Evolutionary conservation across 2,329 filamentous ascomycete species (phyloP).

Genomic region (Pseudogymnoascus sp.): DNA sequence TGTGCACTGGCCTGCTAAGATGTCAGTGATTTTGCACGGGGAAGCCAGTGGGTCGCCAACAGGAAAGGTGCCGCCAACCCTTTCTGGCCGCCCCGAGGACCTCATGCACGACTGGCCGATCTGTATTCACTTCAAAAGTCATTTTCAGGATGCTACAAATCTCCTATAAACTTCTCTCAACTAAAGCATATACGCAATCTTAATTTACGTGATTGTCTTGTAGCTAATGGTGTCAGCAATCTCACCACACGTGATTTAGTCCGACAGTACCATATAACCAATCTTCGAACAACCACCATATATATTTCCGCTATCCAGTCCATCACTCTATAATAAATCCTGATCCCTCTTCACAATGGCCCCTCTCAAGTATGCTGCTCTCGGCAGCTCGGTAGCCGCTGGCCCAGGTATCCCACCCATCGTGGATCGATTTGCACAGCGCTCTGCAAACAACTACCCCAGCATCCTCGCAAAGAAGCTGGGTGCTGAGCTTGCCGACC

Average conservation of each 20-base stretch:
- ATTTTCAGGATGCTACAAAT: not conserved
- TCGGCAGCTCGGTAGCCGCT: not conserved
- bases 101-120: not conserved
- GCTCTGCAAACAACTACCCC: constrained; percentile 32
- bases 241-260: not conserved
- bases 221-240: not conserved
- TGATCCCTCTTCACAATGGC: not conserved
- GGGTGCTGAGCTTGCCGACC: constrained; percentile 22
- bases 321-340: not conserved
- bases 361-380: not conserved
- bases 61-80: not conserved
- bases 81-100: not conserved
- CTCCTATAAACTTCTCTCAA: not conserved
- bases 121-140: not conserved
- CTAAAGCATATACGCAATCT: not conserved
- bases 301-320: not conserved
- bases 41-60: no score
- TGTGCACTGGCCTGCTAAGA: not conserved
- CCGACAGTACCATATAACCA: not conserved
- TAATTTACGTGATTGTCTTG: not conserved
- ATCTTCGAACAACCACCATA: not conserved
- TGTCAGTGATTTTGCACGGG: no score
- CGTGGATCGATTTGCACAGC: constrained; percentile 23
- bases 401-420: constrained; percentile 29
- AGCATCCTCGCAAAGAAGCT: constrained; percentile 26